These are phyloP conservation scores for Vicia faba DNA, from an alignment of 306 rosid species.

Conservation along the genomic window DNA sequence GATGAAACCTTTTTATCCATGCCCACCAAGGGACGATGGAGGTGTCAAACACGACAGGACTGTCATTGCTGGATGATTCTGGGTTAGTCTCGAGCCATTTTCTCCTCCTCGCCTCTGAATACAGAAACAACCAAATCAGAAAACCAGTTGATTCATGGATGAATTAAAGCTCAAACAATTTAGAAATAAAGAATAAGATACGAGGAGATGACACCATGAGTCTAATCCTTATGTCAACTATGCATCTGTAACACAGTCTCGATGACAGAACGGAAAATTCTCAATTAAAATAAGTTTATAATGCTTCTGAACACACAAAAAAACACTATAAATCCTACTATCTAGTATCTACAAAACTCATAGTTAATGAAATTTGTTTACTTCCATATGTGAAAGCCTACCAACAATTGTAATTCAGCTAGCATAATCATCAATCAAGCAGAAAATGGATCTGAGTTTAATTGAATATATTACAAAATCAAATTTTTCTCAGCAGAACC, in stretches of 20 bases:
- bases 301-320: no score
- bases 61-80: constrained; percentile 78
- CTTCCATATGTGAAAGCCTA: not conserved
- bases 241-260: no score
- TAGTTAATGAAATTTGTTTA: not conserved
- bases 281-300: no score
- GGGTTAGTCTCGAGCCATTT: constrained; percentile 89
- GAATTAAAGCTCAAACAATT: constrained; percentile 36
- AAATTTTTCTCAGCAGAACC: no score
- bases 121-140: constrained; percentile 10
- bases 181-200: constrained; percentile 1
- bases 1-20: constrained; percentile 93
- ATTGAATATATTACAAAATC: not conserved
- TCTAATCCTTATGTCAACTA: constrained; percentile 23
- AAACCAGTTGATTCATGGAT: constrained; percentile 23
- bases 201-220: not conserved
- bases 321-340: not conserved
- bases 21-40: constrained; percentile 99
- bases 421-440: not conserved
- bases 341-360: not conserved
- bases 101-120: constrained; percentile 92
- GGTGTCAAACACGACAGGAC: constrained; percentile 82
- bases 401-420: constrained; percentile 6
- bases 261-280: no score
- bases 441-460: constrained; percentile 2